Base-by-base conservation (phyloP, 306 rosid species). In the Carpinus viminea region DNA sequence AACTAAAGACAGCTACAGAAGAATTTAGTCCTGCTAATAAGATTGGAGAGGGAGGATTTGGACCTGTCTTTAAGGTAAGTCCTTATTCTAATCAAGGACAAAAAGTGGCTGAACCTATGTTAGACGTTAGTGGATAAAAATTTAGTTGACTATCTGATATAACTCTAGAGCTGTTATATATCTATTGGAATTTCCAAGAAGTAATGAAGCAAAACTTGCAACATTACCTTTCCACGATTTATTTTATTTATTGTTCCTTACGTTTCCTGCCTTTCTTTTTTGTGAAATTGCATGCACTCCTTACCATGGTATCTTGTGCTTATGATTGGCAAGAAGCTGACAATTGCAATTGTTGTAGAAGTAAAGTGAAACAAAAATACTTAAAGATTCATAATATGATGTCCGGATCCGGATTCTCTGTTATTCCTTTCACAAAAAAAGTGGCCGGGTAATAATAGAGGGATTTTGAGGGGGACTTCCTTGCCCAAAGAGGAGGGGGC, bases 21-120 rank as follows among this genome's bases (percentile, higher is more conserved):
- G 98, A 93, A 83, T 88, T 91, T 73, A 80, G 74, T 81, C 26
- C 76, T 38, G 80, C 72, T 57, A 88, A 88, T 70, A 93, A 91
- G 83, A 89, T 91, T 57, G 93, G 98, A 64, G 93, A 93, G 74
- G 97, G 98, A 81, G 98, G 97, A 82, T 93, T 93, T 77, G 97
- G 98, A 83, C 93, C 97, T 57, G 97, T 93, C 66, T 87, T 73
- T 69, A 90, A 90, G 94, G 93, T 91, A 84, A 78, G 56, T 50
- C 38, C 50, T 31, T 16, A 61, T 34, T 84, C 28, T 74, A 52
- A 61, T 16, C 48, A 47, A 60, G 4, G 2, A 20, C 65, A 73
- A 47, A n/a, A 41, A 50, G 52, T 9, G 70, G 74, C 74, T 52
- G 68, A n/a, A 36, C 12, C 11, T 28, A 50, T 41, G 51, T 50